Conservation (phyloP, 305 asterid species). For the Nicotiana rustica region DNA sequence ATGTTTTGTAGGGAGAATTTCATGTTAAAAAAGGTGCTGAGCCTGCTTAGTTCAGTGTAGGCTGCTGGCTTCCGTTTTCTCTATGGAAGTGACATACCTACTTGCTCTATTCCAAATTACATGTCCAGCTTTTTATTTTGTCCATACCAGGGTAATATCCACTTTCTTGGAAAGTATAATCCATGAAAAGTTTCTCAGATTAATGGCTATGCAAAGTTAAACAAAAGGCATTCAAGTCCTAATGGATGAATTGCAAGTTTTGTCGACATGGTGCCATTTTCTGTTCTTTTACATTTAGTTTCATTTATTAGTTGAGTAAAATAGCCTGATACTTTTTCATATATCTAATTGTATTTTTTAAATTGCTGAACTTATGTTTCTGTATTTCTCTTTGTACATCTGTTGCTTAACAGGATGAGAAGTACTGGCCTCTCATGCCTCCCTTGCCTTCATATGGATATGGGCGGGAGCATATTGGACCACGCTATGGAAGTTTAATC, state of each 20-base stretch:
- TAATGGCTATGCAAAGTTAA: background rate
- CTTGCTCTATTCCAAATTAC: background rate
- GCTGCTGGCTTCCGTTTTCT: background rate
- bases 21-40: too few relatives aligned
- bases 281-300: constrained; percentile 11
- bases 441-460: constrained; percentile 83
- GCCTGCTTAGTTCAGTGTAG: background rate
- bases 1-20: background rate
- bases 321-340: background rate
- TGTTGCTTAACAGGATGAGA: constrained; percentile 59
- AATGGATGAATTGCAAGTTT: background rate
- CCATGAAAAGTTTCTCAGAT: background rate
- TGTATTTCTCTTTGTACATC: constrained; percentile 16
- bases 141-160: background rate
- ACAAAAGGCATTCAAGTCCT: background rate
- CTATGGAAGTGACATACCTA: background rate
- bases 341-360: background rate
- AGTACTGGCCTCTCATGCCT: constrained; percentile 83
- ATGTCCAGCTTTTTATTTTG: background rate
- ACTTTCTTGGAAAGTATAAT: background rate
- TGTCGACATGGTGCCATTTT: background rate
- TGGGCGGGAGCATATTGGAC: constrained; percentile 79
- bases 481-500: constrained; percentile 81
- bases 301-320: background rate
- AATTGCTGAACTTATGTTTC: constrained; percentile 3